These are phyloP conservation scores for Sporopachydermia cereana DNA, from an alignment of 1,139 yeast species.

Conservation along the genomic window DNA sequence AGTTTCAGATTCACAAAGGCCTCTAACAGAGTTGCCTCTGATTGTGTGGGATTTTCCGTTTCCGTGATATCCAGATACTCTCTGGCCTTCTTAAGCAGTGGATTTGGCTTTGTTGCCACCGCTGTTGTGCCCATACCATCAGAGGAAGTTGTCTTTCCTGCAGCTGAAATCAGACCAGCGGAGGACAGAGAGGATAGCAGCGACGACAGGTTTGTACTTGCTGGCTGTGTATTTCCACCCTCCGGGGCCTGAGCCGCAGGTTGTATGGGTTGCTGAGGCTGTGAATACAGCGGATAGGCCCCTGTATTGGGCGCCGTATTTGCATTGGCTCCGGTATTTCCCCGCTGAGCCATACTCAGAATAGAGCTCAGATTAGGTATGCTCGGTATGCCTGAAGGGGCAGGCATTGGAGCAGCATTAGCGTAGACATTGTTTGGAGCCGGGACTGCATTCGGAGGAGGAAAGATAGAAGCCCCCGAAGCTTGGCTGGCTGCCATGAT, in stretches of 20 bases:
- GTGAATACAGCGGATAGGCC: neutral
- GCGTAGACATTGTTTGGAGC: neutral
- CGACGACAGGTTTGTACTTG: neutral
- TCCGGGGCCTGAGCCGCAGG: neutral
- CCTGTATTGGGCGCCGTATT: neutral
- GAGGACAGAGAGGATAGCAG: constrained; percentile 3
- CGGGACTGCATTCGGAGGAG: neutral
- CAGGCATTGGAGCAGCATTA: neutral
- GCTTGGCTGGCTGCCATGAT: constrained; percentile 13
- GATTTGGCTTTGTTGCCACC: neutral
- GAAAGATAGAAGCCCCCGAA: constrained; percentile 6
- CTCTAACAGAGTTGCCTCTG: neutral
- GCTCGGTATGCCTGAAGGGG: too few species aligned
- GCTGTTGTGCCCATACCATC: neutral
- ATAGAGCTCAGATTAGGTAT: neutral
- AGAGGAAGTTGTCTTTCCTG: neutral
- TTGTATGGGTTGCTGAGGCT: neutral
- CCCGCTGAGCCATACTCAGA: neutral
- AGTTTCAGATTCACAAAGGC: neutral
- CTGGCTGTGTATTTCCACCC: neutral
- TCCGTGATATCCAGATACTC: neutral
- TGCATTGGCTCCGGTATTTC: neutral
- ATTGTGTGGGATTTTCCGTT: neutral
- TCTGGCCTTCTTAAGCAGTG: neutral
- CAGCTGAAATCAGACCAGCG: constrained; percentile 1